Evolutionary conservation across 2,329 filamentous ascomycete genomes (phyloP).

Genomic region (Madurella fahalii): DNA sequence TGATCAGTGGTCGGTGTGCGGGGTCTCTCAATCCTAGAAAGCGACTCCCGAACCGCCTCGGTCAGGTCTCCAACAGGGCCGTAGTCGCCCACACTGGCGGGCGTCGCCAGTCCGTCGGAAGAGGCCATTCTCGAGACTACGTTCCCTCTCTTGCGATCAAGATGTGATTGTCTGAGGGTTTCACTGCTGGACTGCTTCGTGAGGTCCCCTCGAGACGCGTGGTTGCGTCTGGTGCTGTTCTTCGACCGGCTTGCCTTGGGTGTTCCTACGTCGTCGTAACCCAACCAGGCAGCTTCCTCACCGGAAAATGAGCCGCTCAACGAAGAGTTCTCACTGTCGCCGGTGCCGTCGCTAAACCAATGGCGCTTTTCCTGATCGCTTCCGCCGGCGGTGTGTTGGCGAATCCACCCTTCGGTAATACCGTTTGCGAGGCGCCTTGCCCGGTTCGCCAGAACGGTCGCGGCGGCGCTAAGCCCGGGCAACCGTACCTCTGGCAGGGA

Average conservation of each 20-base stretch:
- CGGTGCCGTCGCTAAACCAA: slow-evolving; percentile 78
- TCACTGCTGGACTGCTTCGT: slow-evolving; percentile 53
- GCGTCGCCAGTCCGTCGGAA: slow-evolving; percentile 20
- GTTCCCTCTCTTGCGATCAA: slow-evolving; percentile 22
- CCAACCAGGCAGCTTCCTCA: slow-evolving; percentile 45
- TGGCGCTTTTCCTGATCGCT: slow-evolving; percentile 66
- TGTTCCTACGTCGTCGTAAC: slow-evolving; percentile 46
- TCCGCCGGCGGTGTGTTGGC: slow-evolving; percentile 72
- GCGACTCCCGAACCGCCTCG: slow-evolving; percentile 1
- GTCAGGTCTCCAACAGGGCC: not conserved
- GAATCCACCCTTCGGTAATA: slow-evolving; percentile 81
- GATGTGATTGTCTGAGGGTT: slow-evolving; percentile 44
- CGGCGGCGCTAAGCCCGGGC: slow-evolving; percentile 49
- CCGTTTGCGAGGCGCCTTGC: slow-evolving; percentile 56
- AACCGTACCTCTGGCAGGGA: slow-evolving; percentile 37
- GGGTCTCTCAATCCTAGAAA: slow-evolving; percentile 19
- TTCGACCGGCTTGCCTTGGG: slow-evolving; percentile 40
- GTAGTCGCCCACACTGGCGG: slow-evolving; percentile 19
- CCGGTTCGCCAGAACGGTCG: slow-evolving; percentile 60
- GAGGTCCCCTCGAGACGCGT: slow-evolving; percentile 36
- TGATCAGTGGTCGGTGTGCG: slow-evolving; percentile 33
- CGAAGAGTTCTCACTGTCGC: slow-evolving; percentile 71
- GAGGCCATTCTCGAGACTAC: slow-evolving; percentile 26
- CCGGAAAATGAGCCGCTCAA: slow-evolving; percentile 61
- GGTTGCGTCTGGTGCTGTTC: slow-evolving; percentile 25